Percentiles rank a stretch among this genome's conserved stretches.
These are phyloP conservation scores for Tricladium varicosporioides DNA, from an alignment of 2,329 filamentous ascomycete genomes.

Conservation along the genomic window DNA sequence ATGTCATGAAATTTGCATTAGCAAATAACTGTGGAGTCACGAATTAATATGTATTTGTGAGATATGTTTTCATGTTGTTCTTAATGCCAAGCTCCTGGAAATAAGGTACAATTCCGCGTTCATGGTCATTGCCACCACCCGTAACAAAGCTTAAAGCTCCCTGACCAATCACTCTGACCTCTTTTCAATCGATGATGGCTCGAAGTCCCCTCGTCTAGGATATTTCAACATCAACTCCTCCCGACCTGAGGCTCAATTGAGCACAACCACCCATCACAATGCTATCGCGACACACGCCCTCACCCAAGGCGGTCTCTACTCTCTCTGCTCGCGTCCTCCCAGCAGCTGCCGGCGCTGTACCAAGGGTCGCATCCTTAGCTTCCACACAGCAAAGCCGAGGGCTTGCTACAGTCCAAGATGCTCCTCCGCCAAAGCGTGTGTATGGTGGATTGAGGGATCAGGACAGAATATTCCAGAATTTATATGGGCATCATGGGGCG, in stretches of 20 bases:
- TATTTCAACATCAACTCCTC: constrained; percentile 22
- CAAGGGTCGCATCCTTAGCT: constrained; percentile 36
- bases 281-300: constrained; percentile 37
- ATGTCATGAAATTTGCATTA: neutral
- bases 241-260: constrained; percentile 32
- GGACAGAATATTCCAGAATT: constrained; percentile 98
- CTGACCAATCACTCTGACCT: neutral
- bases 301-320: constrained; percentile 31
- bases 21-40: neutral
- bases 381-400: constrained; percentile 58
- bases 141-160: too few relatives aligned
- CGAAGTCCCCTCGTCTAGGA: neutral
- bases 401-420: constrained; percentile 80
- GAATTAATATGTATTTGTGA: neutral
- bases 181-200: neutral
- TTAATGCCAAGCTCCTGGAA: too few relatives aligned
- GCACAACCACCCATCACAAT: constrained; percentile 34
- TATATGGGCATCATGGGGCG: constrained; percentile 89
- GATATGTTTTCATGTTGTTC: too few relatives aligned
- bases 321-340: constrained; percentile 32
- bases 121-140: too few relatives aligned
- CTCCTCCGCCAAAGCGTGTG: constrained; percentile 62
- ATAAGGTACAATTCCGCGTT: too few relatives aligned
- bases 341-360: constrained; percentile 26
- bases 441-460: constrained; percentile 92